Conservation (phyloP, 2,329 filamentous ascomycete genomes). For the Neophaeococcomyces aloes region DNA sequence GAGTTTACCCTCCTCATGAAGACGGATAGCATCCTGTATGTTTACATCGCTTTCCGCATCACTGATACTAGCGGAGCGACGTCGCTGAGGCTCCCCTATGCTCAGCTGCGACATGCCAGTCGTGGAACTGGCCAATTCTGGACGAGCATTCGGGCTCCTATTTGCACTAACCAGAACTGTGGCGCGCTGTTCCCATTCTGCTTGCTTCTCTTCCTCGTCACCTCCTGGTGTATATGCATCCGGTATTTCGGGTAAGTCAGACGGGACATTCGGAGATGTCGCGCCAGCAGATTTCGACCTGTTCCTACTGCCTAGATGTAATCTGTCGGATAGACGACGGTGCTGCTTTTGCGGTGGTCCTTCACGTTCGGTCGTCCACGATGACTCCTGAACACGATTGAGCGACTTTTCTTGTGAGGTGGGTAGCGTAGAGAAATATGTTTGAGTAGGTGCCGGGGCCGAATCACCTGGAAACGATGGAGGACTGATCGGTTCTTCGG, state of each 20-base stretch:
- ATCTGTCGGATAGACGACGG: constrained; percentile 51
- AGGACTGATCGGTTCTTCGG: constrained; percentile 67
- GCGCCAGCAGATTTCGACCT: constrained; percentile 34
- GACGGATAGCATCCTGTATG: constrained; percentile 89
- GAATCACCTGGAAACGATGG: constrained; percentile 44
- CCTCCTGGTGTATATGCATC: constrained; percentile 37
- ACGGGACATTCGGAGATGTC: constrained; percentile 64
- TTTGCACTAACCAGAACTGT: constrained; percentile 59
- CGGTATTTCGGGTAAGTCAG: constrained; percentile 65
- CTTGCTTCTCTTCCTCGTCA: constrained; percentile 49
- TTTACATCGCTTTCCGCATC: constrained; percentile 38
- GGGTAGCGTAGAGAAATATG: constrained; percentile 19
- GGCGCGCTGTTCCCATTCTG: constrained; percentile 83
- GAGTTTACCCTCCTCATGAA: constrained; percentile 78
- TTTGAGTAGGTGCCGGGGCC: constrained; percentile 20
- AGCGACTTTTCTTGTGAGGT: constrained; percentile 23
- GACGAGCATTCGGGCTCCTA: constrained; percentile 10
- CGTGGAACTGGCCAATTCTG: constrained; percentile 5
- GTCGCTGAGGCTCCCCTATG: not conserved
- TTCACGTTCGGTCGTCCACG: constrained; percentile 27
- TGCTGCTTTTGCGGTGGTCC: constrained; percentile 28
- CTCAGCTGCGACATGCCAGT: constrained; percentile 8
- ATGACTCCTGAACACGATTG: constrained; percentile 26
- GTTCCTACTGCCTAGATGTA: constrained; percentile 50
- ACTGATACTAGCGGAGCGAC: constrained; percentile 21